Conservation (phyloP, 2,329 filamentous ascomycete species). For the Leptodontidium sp. region DNA sequence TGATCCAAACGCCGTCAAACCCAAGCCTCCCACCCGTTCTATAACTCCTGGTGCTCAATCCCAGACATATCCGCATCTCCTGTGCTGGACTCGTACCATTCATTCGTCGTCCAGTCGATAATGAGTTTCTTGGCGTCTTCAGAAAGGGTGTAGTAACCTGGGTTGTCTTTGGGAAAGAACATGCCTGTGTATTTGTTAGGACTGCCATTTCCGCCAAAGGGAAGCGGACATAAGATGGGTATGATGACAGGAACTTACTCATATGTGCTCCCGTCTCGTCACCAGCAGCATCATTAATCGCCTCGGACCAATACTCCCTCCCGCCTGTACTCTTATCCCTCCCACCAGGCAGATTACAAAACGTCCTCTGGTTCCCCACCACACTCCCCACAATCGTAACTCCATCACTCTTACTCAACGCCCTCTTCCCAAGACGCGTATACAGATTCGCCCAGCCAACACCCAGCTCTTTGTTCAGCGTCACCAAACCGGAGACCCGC, state of each 20-base stretch:
- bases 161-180: constrained; percentile 78
- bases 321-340: constrained; percentile 52
- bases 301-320: constrained; percentile 69
- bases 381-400: constrained; percentile 63
- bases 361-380: constrained; percentile 78
- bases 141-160: constrained; percentile 74
- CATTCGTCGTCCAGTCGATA: constrained; percentile 67
- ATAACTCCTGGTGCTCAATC: constrained; percentile 35
- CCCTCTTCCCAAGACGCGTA: constrained; percentile 79
- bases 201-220: constrained; percentile 22
- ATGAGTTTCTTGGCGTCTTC: constrained; percentile 71
- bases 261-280: constrained; percentile 87
- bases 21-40: constrained; percentile 14
- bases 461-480: constrained; percentile 68
- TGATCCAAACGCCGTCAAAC: background rate
- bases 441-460: constrained; percentile 89
- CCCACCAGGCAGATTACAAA: constrained; percentile 76
- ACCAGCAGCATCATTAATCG: constrained; percentile 78
- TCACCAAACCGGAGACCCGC: constrained; percentile 74
- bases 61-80: constrained; percentile 30
- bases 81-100: constrained; percentile 70
- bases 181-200: constrained; percentile 57
- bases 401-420: constrained; percentile 58
- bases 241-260: constrained; percentile 54
- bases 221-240: background rate